phyloP scores from a whole-genome alignment of 2,329 filamentous ascomycete genomes.

The Xylaria sp. region DNA sequence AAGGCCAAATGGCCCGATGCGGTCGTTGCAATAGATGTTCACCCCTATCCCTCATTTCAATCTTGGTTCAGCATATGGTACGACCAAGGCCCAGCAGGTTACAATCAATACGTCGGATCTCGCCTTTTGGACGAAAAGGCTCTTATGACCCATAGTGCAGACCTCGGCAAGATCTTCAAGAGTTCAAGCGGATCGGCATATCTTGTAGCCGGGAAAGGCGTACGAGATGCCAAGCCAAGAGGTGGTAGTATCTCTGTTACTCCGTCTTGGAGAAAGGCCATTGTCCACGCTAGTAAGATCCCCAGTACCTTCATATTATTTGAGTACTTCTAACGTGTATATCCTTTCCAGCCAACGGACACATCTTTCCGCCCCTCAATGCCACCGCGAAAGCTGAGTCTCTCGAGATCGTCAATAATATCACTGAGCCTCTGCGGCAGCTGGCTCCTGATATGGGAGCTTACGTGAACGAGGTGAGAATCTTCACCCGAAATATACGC shows the following conservation, averaged over 20 bases:
- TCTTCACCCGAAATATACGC: neutral
- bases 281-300: constrained; percentile 48
- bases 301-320: neutral
- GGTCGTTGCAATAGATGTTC: constrained; percentile 5
- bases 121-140: constrained; percentile 49
- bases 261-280: constrained; percentile 57
- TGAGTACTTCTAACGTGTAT: constrained; percentile 13
- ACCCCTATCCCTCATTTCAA: constrained; percentile 44
- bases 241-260: constrained; percentile 54
- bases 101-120: constrained; percentile 48
- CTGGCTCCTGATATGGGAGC: constrained; percentile 50
- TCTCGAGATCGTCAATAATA: constrained; percentile 35
- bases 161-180: constrained; percentile 46
- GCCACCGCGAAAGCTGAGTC: constrained; percentile 37
- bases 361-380: constrained; percentile 43
- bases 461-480: constrained; percentile 53
- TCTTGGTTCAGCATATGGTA: constrained; percentile 46
- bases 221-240: constrained; percentile 49
- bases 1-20: constrained; percentile 47
- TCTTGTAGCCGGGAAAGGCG: constrained; percentile 52
- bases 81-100: constrained; percentile 46
- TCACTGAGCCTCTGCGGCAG: constrained; percentile 45
- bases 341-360: constrained; percentile 35
- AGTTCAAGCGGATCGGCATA: constrained; percentile 44
- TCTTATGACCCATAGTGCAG: constrained; percentile 44